Evolutionary conservation across 192 early-diverging fungal species (phyloP), one percentile per base, ranked within the genome.

Genomic region (Mortierella claussenii): DNA sequence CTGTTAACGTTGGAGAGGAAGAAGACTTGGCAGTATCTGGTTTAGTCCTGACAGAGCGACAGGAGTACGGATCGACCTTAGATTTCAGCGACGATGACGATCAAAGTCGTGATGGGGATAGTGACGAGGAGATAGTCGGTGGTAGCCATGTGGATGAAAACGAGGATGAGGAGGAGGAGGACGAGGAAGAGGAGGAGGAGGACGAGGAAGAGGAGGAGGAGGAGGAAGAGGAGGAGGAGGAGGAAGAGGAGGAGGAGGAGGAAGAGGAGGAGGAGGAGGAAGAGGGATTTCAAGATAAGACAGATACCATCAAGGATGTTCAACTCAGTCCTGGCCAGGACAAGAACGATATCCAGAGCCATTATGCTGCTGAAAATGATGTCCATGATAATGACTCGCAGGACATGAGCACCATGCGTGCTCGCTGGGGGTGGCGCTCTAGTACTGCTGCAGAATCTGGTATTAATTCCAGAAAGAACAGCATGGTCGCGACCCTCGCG

Each of bases 21-120:
- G 44, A 55, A n/a, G 32, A n/a, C 1, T 1, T 17, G 37, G 8
- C 20, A 17, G 0, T 26, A 3, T 28, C 57, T 4, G 69, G 69
- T 7, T 43, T 71, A 21, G 40, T 43, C 2, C 54, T 71, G 11
- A 54, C 60, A 2, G 17, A 33, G 4, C 34, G 69, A 1, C 60
- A 57, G 42, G 60, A 52, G 21, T 71, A 71, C 17, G 69, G 60
- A 10, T 43, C 23, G 5, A 51, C 45, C 18, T 53, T 71, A 0
- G 34, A 71, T 10, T 63, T 71, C 24, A 57, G 69, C 26, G 60
- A 57, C 37, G 60, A 62, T 8, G 43, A 54, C 20, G 49, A 60
- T 12, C 54, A 57, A 1, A 43, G 48, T 17, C 52, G 55, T 2
- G 34, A 47, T 3, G 57, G 47, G 1, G 64, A 56, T 1, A 18